phyloP scores from a whole-genome alignment of 768 basidiomycete genomes.

The Suillus hirtellus region DNA sequence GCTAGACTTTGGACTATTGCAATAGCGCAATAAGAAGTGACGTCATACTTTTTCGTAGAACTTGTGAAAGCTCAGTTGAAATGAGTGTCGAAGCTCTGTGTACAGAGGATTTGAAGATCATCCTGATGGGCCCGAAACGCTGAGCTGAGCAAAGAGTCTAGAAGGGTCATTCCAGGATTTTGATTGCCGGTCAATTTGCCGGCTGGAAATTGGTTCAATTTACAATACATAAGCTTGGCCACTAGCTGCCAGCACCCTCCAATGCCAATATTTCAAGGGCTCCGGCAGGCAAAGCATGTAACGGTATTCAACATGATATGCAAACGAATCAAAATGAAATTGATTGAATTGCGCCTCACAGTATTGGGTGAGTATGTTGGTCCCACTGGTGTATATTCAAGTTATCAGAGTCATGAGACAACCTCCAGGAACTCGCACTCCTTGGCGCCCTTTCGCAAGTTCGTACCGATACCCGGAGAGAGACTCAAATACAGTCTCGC shows the following conservation, averaged over 20 bases:
- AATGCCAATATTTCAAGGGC: background rate
- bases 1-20: background rate
- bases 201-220: no score
- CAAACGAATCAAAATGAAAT: background rate
- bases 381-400: background rate
- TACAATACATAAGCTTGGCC: no score
- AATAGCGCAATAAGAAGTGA: background rate
- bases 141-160: background rate
- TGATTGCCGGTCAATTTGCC: conserved; percentile 6
- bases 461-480: background rate
- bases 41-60: background rate
- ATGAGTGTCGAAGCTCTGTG: background rate
- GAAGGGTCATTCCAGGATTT: background rate
- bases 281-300: background rate
- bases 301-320: background rate
- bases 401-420: background rate
- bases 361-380: background rate
- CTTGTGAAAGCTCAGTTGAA: background rate
- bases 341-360: background rate
- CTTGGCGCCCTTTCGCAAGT: background rate
- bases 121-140: background rate
- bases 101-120: background rate
- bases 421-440: background rate
- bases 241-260: no score
- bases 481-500: background rate